These are phyloP conservation scores for Cutaneotrichosporon daszewskae DNA, from an alignment of 1,284 basidiomycete species.

Conservation along the genomic window DNA sequence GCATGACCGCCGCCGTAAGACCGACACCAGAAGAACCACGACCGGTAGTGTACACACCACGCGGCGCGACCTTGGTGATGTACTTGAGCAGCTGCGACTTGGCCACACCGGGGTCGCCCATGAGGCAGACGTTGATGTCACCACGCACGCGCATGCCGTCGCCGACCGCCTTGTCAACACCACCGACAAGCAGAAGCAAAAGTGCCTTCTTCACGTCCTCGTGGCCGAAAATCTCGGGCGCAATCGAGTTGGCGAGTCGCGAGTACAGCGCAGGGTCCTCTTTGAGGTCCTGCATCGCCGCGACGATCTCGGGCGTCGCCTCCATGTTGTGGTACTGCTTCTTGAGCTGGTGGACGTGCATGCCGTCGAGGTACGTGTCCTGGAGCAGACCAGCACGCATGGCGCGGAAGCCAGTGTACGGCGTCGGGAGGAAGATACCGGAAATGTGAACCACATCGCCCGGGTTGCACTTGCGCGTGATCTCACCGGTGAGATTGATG, in stretches of 20 bases:
- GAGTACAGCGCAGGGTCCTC: conserved; percentile 75
- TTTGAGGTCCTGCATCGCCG: conserved; percentile 64
- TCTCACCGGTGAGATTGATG: conserved; percentile 80
- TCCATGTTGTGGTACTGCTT: conserved; percentile 97
- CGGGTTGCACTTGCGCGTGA: conserved; percentile 87
- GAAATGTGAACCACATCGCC: conserved; percentile 93
- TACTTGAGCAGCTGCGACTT: conserved; percentile 98
- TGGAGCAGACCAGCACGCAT: conserved; percentile 91
- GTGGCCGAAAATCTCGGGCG: conserved; percentile 98
- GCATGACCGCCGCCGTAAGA: conserved; percentile 97
- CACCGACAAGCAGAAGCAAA: conserved; percentile 88
- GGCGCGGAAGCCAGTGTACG: conserved; percentile 81
- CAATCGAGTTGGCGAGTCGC: conserved; percentile 60
- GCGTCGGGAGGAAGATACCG: conserved; percentile 82
- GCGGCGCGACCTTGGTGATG: conserved; percentile 95
- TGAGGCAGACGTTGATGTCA: conserved; percentile 94
- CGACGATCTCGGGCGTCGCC: conserved; percentile 75
- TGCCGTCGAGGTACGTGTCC: conserved; percentile 92
- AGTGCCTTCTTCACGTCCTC: conserved; percentile 97
- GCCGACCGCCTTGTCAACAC: conserved; percentile 87
- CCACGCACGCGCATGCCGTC: conserved; percentile 99
- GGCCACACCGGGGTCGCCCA: conserved; percentile 99
- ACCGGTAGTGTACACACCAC: conserved; percentile 97
- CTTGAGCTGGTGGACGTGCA: conserved; percentile 88
- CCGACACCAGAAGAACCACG: conserved; percentile 97